These are phyloP conservation scores for Cokeromyces recurvatus DNA, from an alignment of 371 early-diverging fungal species.

Conservation along the genomic window DNA sequence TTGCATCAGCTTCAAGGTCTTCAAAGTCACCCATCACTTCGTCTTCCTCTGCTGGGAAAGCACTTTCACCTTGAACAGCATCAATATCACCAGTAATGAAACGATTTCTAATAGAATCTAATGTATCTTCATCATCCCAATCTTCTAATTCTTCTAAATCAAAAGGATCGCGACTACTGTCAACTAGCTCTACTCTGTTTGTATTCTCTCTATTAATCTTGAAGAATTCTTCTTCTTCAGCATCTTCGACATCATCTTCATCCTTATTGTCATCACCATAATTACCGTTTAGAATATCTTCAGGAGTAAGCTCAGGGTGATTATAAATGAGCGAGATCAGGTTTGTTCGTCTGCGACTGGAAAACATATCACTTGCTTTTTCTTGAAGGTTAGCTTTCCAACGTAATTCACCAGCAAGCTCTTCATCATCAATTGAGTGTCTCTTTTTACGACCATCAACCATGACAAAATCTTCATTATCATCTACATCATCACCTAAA, in stretches of 20 bases:
- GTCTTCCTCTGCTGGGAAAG: conserved; percentile 38
- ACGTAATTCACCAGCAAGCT: conserved; percentile 55
- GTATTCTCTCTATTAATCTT: conserved; percentile 47
- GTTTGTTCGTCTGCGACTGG: conserved; percentile 61
- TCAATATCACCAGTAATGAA: conserved; percentile 80
- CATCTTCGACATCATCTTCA: conserved; percentile 34
- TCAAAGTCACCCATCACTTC: conserved; percentile 89
- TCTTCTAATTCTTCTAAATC: conserved; percentile 50
- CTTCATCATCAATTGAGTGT: conserved; percentile 40
- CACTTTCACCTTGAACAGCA: conserved; percentile 30
- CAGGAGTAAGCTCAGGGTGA: conserved; percentile 45
- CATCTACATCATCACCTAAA: conserved; percentile 44
- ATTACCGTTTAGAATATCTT: conserved; percentile 48
- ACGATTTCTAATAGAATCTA: conserved; percentile 69
- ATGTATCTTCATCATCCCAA: conserved; percentile 69
- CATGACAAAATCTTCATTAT: conserved; percentile 43
- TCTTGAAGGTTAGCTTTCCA: conserved; percentile 74
- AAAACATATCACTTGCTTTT: conserved; percentile 63
- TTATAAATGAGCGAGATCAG: conserved; percentile 88
- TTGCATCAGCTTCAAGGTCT: conserved; percentile 70
- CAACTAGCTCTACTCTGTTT: conserved; percentile 42
- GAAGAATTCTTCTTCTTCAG: conserved; percentile 65
- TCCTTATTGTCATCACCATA: conserved; percentile 32
- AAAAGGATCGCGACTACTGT: conserved; percentile 66
- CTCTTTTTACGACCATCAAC: conserved; percentile 34